A percentile compares a stretch with the other conserved stretches of the same genome.
Evolutionary conservation across 2,329 filamentous ascomycete genomes (phyloP).

Genomic region (Cercospora beticola): DNA sequence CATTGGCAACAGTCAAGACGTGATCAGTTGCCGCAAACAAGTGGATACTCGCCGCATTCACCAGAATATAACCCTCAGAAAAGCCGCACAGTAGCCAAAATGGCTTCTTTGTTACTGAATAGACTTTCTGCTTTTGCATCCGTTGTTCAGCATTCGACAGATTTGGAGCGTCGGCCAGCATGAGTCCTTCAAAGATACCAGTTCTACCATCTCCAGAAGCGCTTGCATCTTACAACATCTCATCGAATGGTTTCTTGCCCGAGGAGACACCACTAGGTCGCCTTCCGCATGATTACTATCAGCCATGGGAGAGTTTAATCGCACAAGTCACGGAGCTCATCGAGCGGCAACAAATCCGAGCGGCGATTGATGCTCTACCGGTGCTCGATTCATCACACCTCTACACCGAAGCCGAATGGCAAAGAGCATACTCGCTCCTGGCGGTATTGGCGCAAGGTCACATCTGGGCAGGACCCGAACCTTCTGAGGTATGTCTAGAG

Average conservation of each 20-base stretch:
- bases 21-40: neutral
- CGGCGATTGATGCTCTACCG: conserved; percentile 74
- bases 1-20: neutral
- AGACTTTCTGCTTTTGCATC: neutral
- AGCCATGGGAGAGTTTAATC: conserved; percentile 84
- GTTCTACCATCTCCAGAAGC: conserved; percentile 24
- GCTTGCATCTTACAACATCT: conserved; percentile 29
- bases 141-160: neutral
- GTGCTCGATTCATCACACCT: conserved; percentile 79
- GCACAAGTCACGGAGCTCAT: conserved; percentile 80
- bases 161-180: conserved; percentile 13
- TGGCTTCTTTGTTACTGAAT: neutral
- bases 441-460: conserved; percentile 80
- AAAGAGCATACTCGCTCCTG: conserved; percentile 76
- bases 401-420: conserved; percentile 83
- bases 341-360: conserved; percentile 74
- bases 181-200: conserved; percentile 32
- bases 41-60: conserved; percentile 1
- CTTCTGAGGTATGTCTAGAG: conserved; percentile 51
- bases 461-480: conserved; percentile 78
- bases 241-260: conserved; percentile 74
- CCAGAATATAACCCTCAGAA: conserved; percentile 1
- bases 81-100: neutral
- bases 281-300: conserved; percentile 87
- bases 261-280: conserved; percentile 71